Evolutionary conservation across 257 asterid genomes (phyloP).

Genomic region (Cynanchum wilfordii): DNA sequence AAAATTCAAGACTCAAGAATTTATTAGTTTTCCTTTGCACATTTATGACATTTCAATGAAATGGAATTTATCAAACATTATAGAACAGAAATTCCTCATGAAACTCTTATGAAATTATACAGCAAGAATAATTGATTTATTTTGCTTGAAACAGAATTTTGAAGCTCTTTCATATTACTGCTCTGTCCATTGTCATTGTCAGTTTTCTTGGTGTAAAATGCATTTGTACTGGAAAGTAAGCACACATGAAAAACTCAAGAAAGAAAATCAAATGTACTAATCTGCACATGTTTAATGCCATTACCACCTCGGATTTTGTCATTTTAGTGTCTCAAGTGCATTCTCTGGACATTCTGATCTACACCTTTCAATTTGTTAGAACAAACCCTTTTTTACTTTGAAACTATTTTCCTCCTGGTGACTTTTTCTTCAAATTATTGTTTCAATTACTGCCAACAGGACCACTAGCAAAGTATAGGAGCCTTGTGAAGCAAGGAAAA

Average conservation of each 20-base stretch:
- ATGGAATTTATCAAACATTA: neutral
- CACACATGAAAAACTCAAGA: no score
- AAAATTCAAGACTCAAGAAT: neutral
- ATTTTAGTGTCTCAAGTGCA: constrained; percentile 1
- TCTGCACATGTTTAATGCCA: neutral
- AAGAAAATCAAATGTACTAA: no score
- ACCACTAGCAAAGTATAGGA: constrained; percentile 64
- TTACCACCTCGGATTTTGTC: neutral
- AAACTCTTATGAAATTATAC: neutral
- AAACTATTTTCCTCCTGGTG: neutral
- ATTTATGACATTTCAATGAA: neutral
- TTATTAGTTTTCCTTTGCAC: neutral
- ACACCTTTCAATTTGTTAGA: neutral
- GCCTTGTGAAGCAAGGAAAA: constrained; percentile 78
- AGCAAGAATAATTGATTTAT: neutral
- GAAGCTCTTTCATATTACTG: neutral
- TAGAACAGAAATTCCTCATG: neutral
- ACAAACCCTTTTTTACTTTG: neutral
- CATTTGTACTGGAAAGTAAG: no score
- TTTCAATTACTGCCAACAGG: constrained; percentile 43
- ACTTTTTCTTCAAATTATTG: constrained; percentile 21
- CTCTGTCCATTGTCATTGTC: neutral
- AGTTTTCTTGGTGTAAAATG: no score
- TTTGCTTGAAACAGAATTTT: neutral
- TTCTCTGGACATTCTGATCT: neutral